Evolutionary conservation across 371 early-diverging fungal genomes (phyloP), one percentile per base, ranked within the genome.

Genomic region (Coemansia sp.): DNA sequence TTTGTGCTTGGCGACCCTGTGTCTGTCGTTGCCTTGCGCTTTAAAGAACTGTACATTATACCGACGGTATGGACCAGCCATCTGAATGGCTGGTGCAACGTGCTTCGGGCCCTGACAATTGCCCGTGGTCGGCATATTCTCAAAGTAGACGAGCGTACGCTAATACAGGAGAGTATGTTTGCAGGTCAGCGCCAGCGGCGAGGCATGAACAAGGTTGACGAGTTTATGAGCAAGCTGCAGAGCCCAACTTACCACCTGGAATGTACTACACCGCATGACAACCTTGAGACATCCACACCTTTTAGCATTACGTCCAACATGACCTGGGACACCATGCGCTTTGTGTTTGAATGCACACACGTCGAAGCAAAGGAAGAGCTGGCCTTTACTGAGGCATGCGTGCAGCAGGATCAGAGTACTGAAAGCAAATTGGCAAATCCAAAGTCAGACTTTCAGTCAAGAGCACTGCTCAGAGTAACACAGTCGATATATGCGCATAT

Each of bases 111-210:
- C 11, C 62, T 79, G 27, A 79, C 80, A 0, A 68, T 79, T 34
- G 72, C 80, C 6, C 69, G 72, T 1, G 73, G 72, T 0, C 63
- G 69, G 3, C 61, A 79, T 34, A 66, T 71, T 10, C 66, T 69
- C 11, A 37, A 56, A 8, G 70, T 73, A 11, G 79, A 79, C 2
- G 80, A 79, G 55, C 79, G 77, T 29, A 59, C 67, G 14, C 59
- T 79, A n/a, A 61, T 79, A 18, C 80, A 79, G 18, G 80, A 79
- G 47, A 69, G 69, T 61, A 72, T 79, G 79, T 79, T 79, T 56
- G 61, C 71, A 5, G 80, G 80, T 0, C 68, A 68, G 59, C 66
- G 76, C 1, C 77, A 79, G 40, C 66, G 70, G 31, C 67, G 63
- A 8, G 80, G 80, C 2, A 29, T 72, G 55, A 79, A 52, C 67